These are phyloP conservation scores for Halophytophthora polymorphica DNA, from an alignment of 352 stramenopile species.

Conservation along the genomic window DNA sequence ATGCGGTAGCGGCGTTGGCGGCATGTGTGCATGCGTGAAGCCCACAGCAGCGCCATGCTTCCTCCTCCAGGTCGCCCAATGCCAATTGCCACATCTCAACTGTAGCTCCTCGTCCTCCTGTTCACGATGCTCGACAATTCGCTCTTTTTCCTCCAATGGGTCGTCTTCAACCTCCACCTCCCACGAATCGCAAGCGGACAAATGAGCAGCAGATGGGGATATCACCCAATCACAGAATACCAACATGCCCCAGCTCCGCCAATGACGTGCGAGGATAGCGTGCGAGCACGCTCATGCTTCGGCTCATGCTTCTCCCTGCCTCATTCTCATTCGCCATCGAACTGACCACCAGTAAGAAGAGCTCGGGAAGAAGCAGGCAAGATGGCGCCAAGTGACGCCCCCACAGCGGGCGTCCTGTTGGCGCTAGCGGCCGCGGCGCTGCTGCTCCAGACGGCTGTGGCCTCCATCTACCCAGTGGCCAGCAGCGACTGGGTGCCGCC, in stretches of 20 bases:
- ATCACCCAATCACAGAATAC: too few species aligned
- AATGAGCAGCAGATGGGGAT: too few species aligned
- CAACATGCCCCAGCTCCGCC: too few species aligned
- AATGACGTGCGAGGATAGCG: too few species aligned
- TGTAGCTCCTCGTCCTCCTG: too few species aligned
- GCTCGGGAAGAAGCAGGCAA: not conserved
- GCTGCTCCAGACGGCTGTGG: constrained; percentile 12
- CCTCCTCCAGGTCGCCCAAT: constrained; percentile 7
- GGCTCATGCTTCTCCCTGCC: too few species aligned
- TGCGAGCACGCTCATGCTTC: too few species aligned
- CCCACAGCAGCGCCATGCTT: constrained; percentile 6
- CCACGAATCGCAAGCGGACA: too few species aligned
- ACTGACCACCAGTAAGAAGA: too few species aligned
- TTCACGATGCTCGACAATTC: too few species aligned
- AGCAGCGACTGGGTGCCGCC: constrained; percentile 74
- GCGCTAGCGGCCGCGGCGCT: constrained; percentile 9
- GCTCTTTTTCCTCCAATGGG: constrained; percentile 1
- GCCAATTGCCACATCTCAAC: not conserved
- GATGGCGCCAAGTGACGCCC: not conserved
- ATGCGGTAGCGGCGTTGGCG: not conserved
- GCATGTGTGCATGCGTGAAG: not conserved
- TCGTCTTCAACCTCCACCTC: too few species aligned
- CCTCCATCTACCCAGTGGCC: constrained; percentile 71
- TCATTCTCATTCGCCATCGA: too few species aligned
- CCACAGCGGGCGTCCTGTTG: constrained; percentile 10